Base-by-base conservation (phyloP, 1,139 yeast genomes). In the Debaryomyces coudertii region DNA sequence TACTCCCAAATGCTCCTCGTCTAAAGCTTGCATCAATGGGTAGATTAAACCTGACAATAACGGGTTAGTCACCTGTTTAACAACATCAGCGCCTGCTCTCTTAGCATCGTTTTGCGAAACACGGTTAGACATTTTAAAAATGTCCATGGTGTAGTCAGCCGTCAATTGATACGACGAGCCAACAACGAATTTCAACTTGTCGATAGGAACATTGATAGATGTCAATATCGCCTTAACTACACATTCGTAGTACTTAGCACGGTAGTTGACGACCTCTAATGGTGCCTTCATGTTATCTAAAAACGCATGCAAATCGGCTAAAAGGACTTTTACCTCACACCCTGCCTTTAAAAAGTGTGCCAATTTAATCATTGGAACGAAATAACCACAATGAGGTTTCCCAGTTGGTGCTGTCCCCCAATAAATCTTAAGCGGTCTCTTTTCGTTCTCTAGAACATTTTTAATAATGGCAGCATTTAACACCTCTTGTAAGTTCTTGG, bases 41-140 rank as follows among this genome's bases (percentile, higher is more conserved):
- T 95, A 95, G 58, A 95, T 89, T 66, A 95, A 80, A 4, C 99
- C 99, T 28, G 95, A 85, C 53, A 95, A 80, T 55, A 92, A 79
- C 29, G 99, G 99, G 68, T 90, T 90, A 38, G 90, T 84, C 44
- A 92, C 97, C 73, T 95, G 99, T 68, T 95, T 95, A 53, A 95
- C 99, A 47, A 95, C 99, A 69, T 95, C 99, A 11, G 99, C 99
- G 64, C 99, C 99, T 1, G 99, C 99, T 68, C 99, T 85, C 74
- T 90, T 90, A 55, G 98, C 97, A 63, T 92, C 98, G 64, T 93
- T 92, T 70, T 89, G 97, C 20, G 96, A 84, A 24, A 89, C 96
- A 38, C 75, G 68, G 65, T 93, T 92, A 39, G 95, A 80, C 62
- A 93, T 68, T 65, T 83, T 83, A 79, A 90, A 95, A 43, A 93